These are phyloP conservation scores for Pharnaceum exiguum DNA, from an alignment of 148 eudicot genomes.

Conservation along the genomic window DNA sequence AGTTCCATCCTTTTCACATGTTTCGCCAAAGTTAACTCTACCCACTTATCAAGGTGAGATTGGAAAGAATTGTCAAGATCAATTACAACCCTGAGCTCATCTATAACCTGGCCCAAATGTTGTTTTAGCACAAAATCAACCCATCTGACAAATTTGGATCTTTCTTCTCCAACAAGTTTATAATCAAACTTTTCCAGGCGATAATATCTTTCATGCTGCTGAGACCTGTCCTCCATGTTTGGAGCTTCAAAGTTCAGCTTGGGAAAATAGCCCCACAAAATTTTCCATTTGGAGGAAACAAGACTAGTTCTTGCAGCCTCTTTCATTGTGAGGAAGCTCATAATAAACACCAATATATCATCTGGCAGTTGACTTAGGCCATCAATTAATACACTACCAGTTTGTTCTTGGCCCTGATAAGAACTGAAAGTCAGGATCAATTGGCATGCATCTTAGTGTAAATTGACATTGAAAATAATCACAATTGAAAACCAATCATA, in stretches of 20 bases:
- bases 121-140: background rate
- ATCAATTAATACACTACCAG: background rate
- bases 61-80: no score
- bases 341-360: background rate
- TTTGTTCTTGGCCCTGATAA: no score
- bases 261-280: background rate
- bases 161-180: no score
- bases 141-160: background rate
- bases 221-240: background rate
- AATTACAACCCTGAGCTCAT: slow-evolving; percentile 1
- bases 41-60: no score
- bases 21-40: no score
- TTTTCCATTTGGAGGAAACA: background rate
- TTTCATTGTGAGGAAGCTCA: background rate
- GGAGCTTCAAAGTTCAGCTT: background rate
- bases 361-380: background rate
- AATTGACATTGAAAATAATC: no score
- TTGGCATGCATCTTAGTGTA: no score
- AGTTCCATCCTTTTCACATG: no score
- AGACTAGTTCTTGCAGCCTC: slow-evolving; percentile 4
- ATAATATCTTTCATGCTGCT: no score
- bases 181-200: no score
- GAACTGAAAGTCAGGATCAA: no score
- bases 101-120: background rate
- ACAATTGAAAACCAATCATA: no score